Conservation (phyloP, 192 early-diverging fungal genomes). For the Coemansia sp. region DNA sequence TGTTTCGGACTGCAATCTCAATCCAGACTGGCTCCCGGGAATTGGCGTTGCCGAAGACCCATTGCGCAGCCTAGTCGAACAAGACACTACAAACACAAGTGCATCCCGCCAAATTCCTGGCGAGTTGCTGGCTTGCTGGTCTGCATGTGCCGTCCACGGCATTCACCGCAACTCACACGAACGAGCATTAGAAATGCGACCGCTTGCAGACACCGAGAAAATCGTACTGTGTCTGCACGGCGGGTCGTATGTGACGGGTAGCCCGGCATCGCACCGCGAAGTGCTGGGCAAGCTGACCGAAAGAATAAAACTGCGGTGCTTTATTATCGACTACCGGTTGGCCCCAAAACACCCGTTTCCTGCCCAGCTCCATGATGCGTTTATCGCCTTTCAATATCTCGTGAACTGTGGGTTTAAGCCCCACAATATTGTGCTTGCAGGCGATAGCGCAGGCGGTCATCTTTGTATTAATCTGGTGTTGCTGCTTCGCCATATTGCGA, state of each 20-base stretch:
- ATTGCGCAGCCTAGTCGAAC: conserved; percentile 12
- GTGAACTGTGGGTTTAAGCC: conserved; percentile 59
- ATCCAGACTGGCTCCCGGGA: conserved; percentile 16
- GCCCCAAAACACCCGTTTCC: conserved; percentile 52
- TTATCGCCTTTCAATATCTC: conserved; percentile 57
- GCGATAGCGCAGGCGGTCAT: conserved; percentile 73
- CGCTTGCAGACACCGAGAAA: conserved; percentile 6
- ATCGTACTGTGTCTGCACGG: conserved; percentile 78
- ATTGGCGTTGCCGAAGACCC: conserved; percentile 23
- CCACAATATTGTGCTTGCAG: conserved; percentile 61
- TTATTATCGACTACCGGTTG: conserved; percentile 51
- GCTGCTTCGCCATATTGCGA: conserved; percentile 59
- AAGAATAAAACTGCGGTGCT: conserved; percentile 25
- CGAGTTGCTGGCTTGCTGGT: conserved; percentile 21
- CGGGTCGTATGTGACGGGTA: conserved; percentile 62
- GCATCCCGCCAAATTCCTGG: conserved; percentile 13
- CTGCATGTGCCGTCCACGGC: background rate
- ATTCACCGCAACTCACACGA: background rate
- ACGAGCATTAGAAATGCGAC: background rate
- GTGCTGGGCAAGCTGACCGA: conserved; percentile 57
- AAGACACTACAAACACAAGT: background rate
- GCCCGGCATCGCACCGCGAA: conserved; percentile 53
- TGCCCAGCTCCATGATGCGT: conserved; percentile 64
- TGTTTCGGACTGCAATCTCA: conserved; percentile 13
- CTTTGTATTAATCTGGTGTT: conserved; percentile 58